These are phyloP conservation scores for Emmonsiellopsis sp. DNA, from an alignment of 2,329 filamentous ascomycete species.

Conservation along the genomic window DNA sequence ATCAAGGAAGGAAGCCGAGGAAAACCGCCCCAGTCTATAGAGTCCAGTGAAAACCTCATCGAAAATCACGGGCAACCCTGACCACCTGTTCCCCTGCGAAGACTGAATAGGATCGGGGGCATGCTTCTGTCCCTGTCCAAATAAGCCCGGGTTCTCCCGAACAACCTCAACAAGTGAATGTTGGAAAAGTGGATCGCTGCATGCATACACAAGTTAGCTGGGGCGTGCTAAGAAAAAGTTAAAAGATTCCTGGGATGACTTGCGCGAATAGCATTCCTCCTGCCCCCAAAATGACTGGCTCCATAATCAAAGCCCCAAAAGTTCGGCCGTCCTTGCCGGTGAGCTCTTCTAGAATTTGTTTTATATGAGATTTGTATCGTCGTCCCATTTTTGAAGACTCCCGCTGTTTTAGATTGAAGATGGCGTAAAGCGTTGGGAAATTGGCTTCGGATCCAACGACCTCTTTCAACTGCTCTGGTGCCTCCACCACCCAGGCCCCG, in stretches of 20 bases:
- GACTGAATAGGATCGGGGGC: slow-evolving; percentile 10
- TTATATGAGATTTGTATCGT: slow-evolving; percentile 54
- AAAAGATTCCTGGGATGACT: slow-evolving; percentile 22
- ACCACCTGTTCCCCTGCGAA: slow-evolving; percentile 42
- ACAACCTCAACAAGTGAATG: slow-evolving; percentile 58
- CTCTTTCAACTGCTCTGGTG: slow-evolving; percentile 41
- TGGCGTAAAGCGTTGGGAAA: slow-evolving; percentile 42
- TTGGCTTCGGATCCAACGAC: slow-evolving; percentile 36
- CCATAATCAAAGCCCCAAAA: slow-evolving; percentile 70
- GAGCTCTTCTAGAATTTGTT: slow-evolving; percentile 43
- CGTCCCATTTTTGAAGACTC: slow-evolving; percentile 35
- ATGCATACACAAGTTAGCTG: not conserved
- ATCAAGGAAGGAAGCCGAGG: slow-evolving; percentile 59
- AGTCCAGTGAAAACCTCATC: slow-evolving; percentile 85
- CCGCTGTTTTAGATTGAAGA: slow-evolving; percentile 52
- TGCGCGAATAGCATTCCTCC: slow-evolving; percentile 75
- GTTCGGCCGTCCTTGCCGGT: slow-evolving; percentile 48
- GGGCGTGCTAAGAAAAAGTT: not conserved
- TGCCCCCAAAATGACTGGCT: slow-evolving; percentile 70
- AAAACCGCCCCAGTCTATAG: slow-evolving; percentile 67
- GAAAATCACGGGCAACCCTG: slow-evolving; percentile 67
- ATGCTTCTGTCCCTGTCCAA: slow-evolving; percentile 23
- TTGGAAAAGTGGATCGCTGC: slow-evolving; percentile 72
- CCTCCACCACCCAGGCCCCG: slow-evolving; percentile 56
- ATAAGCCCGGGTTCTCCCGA: slow-evolving; percentile 49